These are phyloP conservation scores for Trichoderma pleuroti DNA, from an alignment of 2,329 filamentous ascomycete genomes.

Conservation along the genomic window DNA sequence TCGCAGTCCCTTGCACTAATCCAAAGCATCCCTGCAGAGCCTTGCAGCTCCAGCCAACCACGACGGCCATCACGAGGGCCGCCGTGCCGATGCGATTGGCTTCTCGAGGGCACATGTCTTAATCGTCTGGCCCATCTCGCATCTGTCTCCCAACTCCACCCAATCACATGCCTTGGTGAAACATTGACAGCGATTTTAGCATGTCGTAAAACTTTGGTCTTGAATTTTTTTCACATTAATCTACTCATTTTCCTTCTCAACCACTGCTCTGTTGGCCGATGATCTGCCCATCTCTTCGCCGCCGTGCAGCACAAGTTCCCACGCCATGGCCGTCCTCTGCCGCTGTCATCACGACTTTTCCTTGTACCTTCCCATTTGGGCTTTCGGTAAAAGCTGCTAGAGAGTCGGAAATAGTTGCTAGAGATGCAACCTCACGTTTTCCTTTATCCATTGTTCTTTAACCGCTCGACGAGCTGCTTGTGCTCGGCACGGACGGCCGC, in stretches of 20 bases:
- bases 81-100: constrained; percentile 5
- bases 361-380: constrained; percentile 1
- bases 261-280: neutral
- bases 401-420: too few relatives aligned
- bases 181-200: neutral
- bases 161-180: constrained; percentile 7
- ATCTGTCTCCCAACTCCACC: neutral
- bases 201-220: neutral
- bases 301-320: neutral
- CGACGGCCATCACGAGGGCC: constrained; percentile 12
- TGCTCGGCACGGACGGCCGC: neutral
- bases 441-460: neutral
- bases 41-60: constrained; percentile 12
- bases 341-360: neutral
- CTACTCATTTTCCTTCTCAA: neutral
- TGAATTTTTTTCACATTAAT: neutral
- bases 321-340: neutral
- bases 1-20: neutral
- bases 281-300: neutral
- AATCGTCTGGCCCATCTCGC: neutral
- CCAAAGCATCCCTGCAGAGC: neutral
- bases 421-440: neutral
- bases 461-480: neutral
- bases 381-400: too few relatives aligned
- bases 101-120: constrained; percentile 11